A percentile compares a stretch with the other conserved stretches of the same genome.
phyloP scores from a whole-genome alignment of 768 basidiomycete species.

The Naematelia encephala region DNA sequence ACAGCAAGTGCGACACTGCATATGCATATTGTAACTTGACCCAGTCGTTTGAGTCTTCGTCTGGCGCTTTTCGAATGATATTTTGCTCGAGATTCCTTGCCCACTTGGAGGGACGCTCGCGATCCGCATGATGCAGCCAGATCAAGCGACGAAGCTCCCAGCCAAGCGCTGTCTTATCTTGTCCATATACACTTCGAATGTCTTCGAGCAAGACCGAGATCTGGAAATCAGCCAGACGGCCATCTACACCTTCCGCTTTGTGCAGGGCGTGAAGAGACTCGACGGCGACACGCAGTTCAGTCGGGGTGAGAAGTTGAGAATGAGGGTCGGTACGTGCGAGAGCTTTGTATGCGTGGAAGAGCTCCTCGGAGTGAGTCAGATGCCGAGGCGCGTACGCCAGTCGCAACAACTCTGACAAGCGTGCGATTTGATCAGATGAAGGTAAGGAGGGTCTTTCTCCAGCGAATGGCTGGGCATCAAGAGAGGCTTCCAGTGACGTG shows the following conservation, averaged over 20 bases:
- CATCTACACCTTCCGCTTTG: constrained; percentile 10
- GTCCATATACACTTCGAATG: constrained; percentile 13
- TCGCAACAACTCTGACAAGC: not conserved
- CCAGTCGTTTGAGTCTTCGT: not conserved
- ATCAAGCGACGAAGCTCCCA: constrained; percentile 11
- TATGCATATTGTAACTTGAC: not conserved
- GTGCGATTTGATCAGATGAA: not conserved
- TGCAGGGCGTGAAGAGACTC: constrained; percentile 6
- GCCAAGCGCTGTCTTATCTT: constrained; percentile 1
- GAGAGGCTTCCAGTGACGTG: too few species aligned
- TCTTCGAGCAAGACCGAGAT: constrained; percentile 12
- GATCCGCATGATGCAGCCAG: not conserved
- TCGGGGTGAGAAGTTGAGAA: constrained; percentile 22
- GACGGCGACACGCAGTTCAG: constrained; percentile 21
- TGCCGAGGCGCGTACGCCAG: not conserved
- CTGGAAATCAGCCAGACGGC: constrained; percentile 1
- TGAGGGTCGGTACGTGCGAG: constrained; percentile 21
- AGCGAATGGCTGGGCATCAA: not conserved
- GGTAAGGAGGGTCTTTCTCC: not conserved
- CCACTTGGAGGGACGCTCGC: not conserved
- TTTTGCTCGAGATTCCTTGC: not conserved
- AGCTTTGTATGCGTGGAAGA: constrained; percentile 9
- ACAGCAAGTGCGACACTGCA: constrained; percentile 25
- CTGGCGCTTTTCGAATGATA: not conserved
- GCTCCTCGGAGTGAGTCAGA: not conserved